Evolutionary conservation across 768 basidiomycete genomes (phyloP).

Genomic region (Leccinum variicolor): DNA sequence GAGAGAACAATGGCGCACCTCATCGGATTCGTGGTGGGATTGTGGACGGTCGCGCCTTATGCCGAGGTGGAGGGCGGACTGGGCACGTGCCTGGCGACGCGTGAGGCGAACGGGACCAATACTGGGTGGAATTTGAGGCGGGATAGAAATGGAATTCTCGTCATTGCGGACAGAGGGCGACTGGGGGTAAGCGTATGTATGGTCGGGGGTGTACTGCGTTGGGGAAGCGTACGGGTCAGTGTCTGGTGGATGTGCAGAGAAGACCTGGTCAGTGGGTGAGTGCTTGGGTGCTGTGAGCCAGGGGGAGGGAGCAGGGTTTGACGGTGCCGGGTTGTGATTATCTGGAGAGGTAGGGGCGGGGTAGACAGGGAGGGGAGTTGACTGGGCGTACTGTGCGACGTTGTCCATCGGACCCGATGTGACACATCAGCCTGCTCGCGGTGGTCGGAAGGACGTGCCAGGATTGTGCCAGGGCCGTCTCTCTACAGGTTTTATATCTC

Average conservation of each 20-base stretch:
- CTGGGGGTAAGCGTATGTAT: slow-evolving; percentile 30
- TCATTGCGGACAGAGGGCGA: slow-evolving; percentile 28
- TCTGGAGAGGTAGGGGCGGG: slow-evolving; percentile 28
- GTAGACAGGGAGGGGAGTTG: slow-evolving; percentile 31
- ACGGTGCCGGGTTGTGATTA: slow-evolving; percentile 21
- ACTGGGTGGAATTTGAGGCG: slow-evolving; percentile 45
- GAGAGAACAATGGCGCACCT: slow-evolving; percentile 15
- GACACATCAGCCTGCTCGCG: slow-evolving; percentile 31
- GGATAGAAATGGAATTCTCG: slow-evolving; percentile 28
- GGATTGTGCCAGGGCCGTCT: slow-evolving; percentile 24
- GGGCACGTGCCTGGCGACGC: slow-evolving; percentile 42
- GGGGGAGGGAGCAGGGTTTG: slow-evolving; percentile 16
- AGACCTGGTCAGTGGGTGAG: slow-evolving; percentile 27
- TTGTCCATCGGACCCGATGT: slow-evolving; percentile 35
- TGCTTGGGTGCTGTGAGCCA: slow-evolving; percentile 20
- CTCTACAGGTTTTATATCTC: slow-evolving; percentile 30
- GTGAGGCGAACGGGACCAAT: slow-evolving; percentile 52
- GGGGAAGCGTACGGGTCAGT: slow-evolving; percentile 33
- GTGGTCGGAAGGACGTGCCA: slow-evolving; percentile 32
- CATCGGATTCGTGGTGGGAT: slow-evolving; percentile 26
- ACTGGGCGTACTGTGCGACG: slow-evolving; percentile 30
- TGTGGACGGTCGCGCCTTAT: slow-evolving; percentile 29
- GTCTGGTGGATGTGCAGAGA: slow-evolving; percentile 20
- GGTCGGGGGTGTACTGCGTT: slow-evolving; percentile 22
- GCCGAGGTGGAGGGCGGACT: slow-evolving; percentile 32